Conservation (phyloP, 1,139 yeast genomes). For the Hyphopichia wangnamkhiaoensis region DNA sequence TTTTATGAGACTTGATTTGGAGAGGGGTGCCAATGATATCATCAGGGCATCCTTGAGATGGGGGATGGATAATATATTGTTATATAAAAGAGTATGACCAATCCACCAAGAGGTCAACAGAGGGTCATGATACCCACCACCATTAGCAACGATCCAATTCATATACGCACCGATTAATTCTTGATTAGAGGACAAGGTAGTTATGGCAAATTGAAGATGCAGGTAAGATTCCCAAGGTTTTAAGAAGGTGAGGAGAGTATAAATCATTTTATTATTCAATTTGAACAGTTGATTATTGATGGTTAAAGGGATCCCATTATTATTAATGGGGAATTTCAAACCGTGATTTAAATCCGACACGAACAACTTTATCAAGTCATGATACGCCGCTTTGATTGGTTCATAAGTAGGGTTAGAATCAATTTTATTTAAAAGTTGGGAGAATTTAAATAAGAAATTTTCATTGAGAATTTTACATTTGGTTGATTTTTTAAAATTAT, state of each 20-base stretch:
- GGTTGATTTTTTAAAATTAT: conserved; percentile 62
- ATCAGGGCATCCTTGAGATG: conserved; percentile 36
- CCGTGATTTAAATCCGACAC: conserved; percentile 57
- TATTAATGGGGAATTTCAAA: conserved; percentile 60
- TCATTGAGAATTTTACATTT: conserved; percentile 82
- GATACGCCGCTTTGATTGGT: background rate
- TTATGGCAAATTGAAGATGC: conserved; percentile 58
- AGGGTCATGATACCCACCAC: conserved; percentile 69
- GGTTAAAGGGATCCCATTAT: conserved; percentile 31
- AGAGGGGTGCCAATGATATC: conserved; percentile 68
- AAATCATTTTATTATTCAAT: conserved; percentile 66
- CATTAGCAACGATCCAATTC: conserved; percentile 52
- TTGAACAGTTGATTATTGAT: conserved; percentile 53
- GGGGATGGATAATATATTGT: conserved; percentile 57
- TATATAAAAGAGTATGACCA: conserved; percentile 64
- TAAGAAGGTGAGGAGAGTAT: conserved; percentile 60
- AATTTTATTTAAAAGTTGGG: conserved; percentile 48
- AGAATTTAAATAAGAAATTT: conserved; percentile 62
- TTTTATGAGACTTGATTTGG: conserved; percentile 57
- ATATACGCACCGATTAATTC: conserved; percentile 78
- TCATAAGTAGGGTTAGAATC: conserved; percentile 14
- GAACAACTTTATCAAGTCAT: conserved; percentile 6
- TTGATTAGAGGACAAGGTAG: conserved; percentile 55
- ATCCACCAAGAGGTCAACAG: conserved; percentile 79
- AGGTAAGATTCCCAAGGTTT: conserved; percentile 79